Conservation (phyloP, 192 early-diverging fungal genomes). For the Rhizophagus clarus region DNA sequence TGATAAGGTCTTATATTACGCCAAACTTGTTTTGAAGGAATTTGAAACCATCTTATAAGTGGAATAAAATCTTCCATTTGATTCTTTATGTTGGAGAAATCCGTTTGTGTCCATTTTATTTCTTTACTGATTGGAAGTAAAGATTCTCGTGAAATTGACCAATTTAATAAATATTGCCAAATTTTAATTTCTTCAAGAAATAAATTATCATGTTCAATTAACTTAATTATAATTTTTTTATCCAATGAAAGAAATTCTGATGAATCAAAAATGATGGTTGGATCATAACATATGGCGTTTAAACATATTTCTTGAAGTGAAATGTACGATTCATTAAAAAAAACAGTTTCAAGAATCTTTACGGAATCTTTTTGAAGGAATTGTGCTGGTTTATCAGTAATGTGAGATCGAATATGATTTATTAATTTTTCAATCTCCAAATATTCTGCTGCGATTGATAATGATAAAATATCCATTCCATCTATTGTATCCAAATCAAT, state of each 20-base stretch:
- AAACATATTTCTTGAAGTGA: neutral
- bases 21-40: neutral
- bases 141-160: neutral
- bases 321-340: neutral
- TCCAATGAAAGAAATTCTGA: neutral
- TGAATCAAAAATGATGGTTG: neutral
- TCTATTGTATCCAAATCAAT: neutral
- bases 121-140: too few relatives aligned
- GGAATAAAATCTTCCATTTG: neutral
- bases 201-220: neutral
- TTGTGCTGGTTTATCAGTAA: neutral
- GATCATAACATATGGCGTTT: neutral
- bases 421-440: neutral
- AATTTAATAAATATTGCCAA: slow-evolving; percentile 14
- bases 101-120: neutral
- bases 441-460: neutral
- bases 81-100: neutral
- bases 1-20: neutral
- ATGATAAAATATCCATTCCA: neutral
- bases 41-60: neutral
- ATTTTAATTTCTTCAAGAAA: slow-evolving; percentile 2
- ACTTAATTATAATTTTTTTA: neutral
- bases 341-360: neutral
- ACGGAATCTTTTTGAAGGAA: neutral
- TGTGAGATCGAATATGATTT: neutral